Conservation (phyloP, 768 basidiomycete genomes). For the Pleurotus sapidus region DNA sequence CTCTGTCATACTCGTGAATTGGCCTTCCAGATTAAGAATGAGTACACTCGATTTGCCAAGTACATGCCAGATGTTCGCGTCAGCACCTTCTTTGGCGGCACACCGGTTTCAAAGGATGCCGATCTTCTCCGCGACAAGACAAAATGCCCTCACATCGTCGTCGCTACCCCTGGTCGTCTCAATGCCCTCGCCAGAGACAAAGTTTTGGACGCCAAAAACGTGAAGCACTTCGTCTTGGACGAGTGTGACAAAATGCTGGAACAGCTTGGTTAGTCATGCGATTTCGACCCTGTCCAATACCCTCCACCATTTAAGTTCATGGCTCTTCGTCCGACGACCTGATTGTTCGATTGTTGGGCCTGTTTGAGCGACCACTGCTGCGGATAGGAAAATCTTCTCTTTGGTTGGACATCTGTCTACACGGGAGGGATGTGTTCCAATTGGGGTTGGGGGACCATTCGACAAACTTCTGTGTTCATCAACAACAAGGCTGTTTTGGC, state of each 20-base stretch:
- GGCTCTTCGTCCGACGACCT: conserved; percentile 35
- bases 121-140: conserved; percentile 93
- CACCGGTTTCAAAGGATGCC: conserved; percentile 89
- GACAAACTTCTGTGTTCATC: background rate
- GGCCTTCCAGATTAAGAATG: conserved; percentile 99
- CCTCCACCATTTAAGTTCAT: conserved; percentile 47
- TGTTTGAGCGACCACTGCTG: conserved; percentile 13
- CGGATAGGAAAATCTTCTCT: conserved; percentile 20
- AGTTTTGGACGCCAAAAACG: conserved; percentile 89
- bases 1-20: conserved; percentile 99
- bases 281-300: conserved; percentile 56
- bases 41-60: conserved; percentile 98
- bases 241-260: conserved; percentile 99
- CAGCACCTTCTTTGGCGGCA: conserved; percentile 97
- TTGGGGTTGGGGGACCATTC: conserved; percentile 18
- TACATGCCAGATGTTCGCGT: conserved; percentile 99
- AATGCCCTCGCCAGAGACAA: conserved; percentile 97
- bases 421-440: conserved; percentile 34
- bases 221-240: conserved; percentile 99
- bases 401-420: conserved; percentile 35
- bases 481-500: conserved; percentile 14
- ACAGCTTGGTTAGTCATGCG: conserved; percentile 99
- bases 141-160: conserved; percentile 98
- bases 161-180: conserved; percentile 96
- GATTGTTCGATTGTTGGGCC: conserved; percentile 36